Percentiles rank a stretch among this genome's conserved stretches.
Evolutionary conservation across 352 stramenopile species (phyloP).

Genomic region (Phytophthora melonis): DNA sequence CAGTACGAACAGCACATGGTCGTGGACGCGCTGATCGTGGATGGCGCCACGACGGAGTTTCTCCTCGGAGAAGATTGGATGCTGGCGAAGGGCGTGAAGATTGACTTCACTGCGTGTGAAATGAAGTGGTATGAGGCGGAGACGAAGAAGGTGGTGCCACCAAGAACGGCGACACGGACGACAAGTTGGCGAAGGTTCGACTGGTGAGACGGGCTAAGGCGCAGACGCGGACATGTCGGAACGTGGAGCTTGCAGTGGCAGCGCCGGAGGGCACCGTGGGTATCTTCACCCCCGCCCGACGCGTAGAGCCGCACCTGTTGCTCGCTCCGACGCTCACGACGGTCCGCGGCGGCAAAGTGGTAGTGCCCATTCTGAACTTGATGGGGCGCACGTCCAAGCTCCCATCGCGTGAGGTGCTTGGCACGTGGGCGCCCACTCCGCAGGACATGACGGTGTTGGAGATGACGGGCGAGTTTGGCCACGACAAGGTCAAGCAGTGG

Average conservation of each 20-base stretch:
- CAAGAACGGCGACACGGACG: background rate
- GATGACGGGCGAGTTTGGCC: background rate
- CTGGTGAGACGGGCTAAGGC: background rate
- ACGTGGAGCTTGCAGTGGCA: slow-evolving; percentile 7
- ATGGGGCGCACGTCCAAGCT: slow-evolving; percentile 1
- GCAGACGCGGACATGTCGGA: background rate
- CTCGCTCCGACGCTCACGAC: slow-evolving; percentile 8
- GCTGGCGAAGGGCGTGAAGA: background rate
- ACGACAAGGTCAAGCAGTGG: background rate
- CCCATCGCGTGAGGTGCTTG: background rate
- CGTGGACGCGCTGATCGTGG: background rate
- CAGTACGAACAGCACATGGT: background rate
- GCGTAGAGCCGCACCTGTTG: slow-evolving; percentile 6
- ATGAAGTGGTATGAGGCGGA: background rate
- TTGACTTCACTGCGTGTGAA: background rate
- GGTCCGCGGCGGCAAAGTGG: background rate
- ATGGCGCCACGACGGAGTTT: background rate
- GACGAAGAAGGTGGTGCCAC: background rate
- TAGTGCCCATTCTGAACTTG: slow-evolving; percentile 10
- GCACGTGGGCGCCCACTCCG: background rate
- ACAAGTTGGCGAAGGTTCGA: background rate
- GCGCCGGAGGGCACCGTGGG: slow-evolving; percentile 7
- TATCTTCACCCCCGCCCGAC: background rate
- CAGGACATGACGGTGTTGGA: background rate
- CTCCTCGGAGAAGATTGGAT: background rate